Base-by-base conservation (phyloP, 192 early-diverging fungal genomes). In the Dispira parvispora region DNA sequence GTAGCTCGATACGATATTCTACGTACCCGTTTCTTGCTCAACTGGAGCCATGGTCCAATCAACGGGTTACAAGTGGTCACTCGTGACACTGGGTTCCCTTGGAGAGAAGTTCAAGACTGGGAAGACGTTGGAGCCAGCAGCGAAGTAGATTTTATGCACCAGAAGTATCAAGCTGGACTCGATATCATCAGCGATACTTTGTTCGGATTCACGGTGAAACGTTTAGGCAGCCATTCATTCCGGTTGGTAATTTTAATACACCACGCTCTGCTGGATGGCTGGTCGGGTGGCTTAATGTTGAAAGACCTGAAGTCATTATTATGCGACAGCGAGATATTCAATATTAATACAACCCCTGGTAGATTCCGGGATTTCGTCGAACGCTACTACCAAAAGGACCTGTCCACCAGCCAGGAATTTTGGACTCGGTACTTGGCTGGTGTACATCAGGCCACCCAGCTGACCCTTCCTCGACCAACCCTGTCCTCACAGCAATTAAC, bases 221-320 rank as follows among this genome's bases (percentile, higher is more conserved):
- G 18, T 1, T 20, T 50, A 23, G 47, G 4, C 4, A 23, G 2
- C 21, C 2, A 50, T 23, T 23, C 16, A 50, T 14, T 26, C 14
- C 57, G 57, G 10, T 18, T 13, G 1, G 6, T 43, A 0, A 1
- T 60, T 11, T 43, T 43, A 2, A 43, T 14, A 2, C 57, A 60
- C 57, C 57, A 60, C 38, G 57, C 57, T 43, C 13, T 60, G 8
- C 8, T 43, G 32, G 57, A 60, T 27, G 57, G 57, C 10, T 60
- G 57, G 57, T 60, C 57, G 25, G 21, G 12, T 9, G 57, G 32
- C 13, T 3, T 60, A n/a, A 16, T 60, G 14, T 3, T 42, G 28
- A 12, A 21, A 1, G 32, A 27, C 2, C 38, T 60, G 42, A 28
- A 20, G 47, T 23, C 16, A 23, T 4, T n/a, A 16, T 43, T 60